Percentiles rank a stretch among this genome's conserved stretches.
phyloP scores from a whole-genome alignment of 2,329 filamentous ascomycete genomes.

The Pyrenophora graminea region DNA sequence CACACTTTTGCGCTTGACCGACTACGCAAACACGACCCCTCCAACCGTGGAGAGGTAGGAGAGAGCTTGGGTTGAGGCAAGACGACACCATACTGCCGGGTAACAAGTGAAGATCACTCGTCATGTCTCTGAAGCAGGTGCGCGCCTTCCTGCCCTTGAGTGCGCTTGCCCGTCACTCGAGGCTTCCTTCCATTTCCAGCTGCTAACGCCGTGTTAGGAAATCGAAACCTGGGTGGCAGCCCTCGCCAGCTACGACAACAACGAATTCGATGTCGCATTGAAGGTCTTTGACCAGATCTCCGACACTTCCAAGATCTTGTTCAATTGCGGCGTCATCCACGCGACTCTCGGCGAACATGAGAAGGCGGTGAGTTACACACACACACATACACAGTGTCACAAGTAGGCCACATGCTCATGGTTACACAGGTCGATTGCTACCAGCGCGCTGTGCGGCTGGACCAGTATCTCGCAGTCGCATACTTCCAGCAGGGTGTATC shows the following conservation, averaged over 20 bases:
- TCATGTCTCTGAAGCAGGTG: conserved; percentile 58
- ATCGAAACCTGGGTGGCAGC: conserved; percentile 98
- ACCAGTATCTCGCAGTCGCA: conserved; percentile 94
- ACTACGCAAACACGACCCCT: conserved; percentile 21
- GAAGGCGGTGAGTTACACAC: conserved; percentile 72
- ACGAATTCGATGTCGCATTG: conserved; percentile 91
- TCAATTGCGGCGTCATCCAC: conserved; percentile 98
- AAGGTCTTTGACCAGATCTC: conserved; percentile 82
- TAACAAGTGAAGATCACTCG: conserved; percentile 42
- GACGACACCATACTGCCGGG: conserved; percentile 49
- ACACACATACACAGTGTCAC: neutral
- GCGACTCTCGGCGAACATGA: conserved; percentile 95
- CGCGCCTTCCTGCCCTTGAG: conserved; percentile 11
- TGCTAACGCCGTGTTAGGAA: conserved; percentile 65
- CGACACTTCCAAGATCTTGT: conserved; percentile 97
- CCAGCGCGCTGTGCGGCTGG: conserved; percentile 84
- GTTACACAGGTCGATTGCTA: conserved; percentile 82
- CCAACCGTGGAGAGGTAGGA: conserved; percentile 34
- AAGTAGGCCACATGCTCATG: conserved; percentile 22
- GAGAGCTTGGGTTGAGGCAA: conserved; percentile 34
- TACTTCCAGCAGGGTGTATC: conserved; percentile 99
- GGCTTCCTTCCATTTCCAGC: conserved; percentile 16
- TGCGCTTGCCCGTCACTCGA: neutral
- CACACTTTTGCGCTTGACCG: conserved; percentile 26
- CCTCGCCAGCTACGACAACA: conserved; percentile 90